Conservation (phyloP, 164 flowering plant genomes). For the Euptelea pleiosperma region DNA sequence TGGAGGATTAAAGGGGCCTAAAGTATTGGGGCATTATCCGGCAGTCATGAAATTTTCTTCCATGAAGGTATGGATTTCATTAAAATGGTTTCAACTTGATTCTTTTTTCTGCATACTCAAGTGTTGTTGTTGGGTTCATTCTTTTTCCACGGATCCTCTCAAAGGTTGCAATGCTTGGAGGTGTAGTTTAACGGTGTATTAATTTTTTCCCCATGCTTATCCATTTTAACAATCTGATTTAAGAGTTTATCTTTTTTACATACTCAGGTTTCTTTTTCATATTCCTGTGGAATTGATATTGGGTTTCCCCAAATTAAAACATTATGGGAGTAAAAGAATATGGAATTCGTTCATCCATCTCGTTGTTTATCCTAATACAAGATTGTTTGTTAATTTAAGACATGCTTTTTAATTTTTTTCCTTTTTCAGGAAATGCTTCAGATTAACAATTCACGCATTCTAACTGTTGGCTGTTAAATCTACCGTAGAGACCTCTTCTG, state of each 20-base stretch:
- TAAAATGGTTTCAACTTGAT: slow-evolving; percentile 14
- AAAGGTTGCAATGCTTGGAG: slow-evolving; percentile 21
- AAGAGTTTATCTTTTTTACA: slow-evolving; percentile 10
- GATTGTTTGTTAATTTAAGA: no score
- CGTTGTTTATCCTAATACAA: no score
- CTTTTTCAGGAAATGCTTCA: no score
- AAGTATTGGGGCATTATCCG: slow-evolving; percentile 33
- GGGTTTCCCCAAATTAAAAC: neutral
- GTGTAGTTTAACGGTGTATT: slow-evolving; percentile 16
- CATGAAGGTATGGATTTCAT: slow-evolving; percentile 26
- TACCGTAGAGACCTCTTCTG: no score
- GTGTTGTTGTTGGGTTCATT: slow-evolving; percentile 24
- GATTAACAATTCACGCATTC: no score
- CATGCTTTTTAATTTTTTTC: no score
- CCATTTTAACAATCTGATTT: slow-evolving; percentile 16
- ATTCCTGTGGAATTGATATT: neutral
- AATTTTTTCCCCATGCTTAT: slow-evolving; percentile 5
- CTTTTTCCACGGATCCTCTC: slow-evolving; percentile 16
- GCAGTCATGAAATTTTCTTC: slow-evolving; percentile 19
- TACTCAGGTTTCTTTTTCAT: no score
- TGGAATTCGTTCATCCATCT: no score
- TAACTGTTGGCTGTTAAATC: no score
- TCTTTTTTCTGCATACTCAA: slow-evolving; percentile 16
- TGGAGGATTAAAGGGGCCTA: slow-evolving; percentile 29
- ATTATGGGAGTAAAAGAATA: no score